Percentiles rank a stretch among this genome's conserved stretches.
These are phyloP conservation scores for Nicotiana noctiflora DNA, from an alignment of 257 asterid species.

Conservation along the genomic window DNA sequence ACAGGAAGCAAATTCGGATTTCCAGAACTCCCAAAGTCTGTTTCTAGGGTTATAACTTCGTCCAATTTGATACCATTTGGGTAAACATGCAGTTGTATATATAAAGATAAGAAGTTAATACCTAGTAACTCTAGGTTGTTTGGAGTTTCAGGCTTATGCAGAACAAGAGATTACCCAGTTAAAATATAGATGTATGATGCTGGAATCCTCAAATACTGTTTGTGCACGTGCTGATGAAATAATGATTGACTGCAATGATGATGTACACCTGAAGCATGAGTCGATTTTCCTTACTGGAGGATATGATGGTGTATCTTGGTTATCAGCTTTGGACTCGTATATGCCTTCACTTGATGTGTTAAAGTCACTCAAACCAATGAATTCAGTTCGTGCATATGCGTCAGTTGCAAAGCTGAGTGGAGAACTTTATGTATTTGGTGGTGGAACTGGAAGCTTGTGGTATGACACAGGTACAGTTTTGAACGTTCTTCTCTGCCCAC, in stretches of 20 bases:
- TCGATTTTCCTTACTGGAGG: constrained; percentile 69
- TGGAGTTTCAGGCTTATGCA: constrained; percentile 48
- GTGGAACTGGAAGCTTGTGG: constrained; percentile 56
- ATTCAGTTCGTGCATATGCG: constrained; percentile 50
- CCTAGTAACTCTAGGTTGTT: not conserved
- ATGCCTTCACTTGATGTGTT: constrained; percentile 54
- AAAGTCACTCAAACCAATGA: constrained; percentile 61
- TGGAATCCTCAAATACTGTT: constrained; percentile 41
- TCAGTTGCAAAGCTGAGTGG: constrained; percentile 48
- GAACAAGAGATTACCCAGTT: constrained; percentile 50
- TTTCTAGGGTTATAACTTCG: not conserved
- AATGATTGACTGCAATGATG: constrained; percentile 28
- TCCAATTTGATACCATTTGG: not conserved
- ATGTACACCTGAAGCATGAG: constrained; percentile 27
- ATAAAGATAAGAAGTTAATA: not conserved
- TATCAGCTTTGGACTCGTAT: constrained; percentile 55
- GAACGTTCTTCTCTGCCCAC: not conserved
- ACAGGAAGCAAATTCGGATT: not conserved
- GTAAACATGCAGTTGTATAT: not conserved
- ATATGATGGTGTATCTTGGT: constrained; percentile 67
- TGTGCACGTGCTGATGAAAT: constrained; percentile 21
- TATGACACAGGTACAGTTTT: constrained; percentile 57
- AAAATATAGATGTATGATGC: constrained; percentile 28
- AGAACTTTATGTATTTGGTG: constrained; percentile 76
- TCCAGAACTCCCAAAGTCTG: not conserved